Conservation (phyloP, 371 early-diverging fungal species). For the Rhizopus stolonifer region DNA sequence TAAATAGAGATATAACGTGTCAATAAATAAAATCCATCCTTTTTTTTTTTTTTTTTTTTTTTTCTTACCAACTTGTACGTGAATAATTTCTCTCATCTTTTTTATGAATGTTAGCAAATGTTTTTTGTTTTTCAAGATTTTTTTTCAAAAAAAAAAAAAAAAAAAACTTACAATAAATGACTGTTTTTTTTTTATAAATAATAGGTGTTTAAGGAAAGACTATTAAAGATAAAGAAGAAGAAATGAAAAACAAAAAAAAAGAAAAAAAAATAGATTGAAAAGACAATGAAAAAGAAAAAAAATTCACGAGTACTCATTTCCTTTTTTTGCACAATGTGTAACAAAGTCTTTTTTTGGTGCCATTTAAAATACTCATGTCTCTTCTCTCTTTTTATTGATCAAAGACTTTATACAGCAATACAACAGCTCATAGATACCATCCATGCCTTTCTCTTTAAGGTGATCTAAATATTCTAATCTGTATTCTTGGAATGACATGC, state of each 20-base stretch:
- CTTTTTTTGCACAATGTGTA: constrained; percentile 7
- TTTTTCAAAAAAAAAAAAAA: neutral
- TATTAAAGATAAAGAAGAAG: neutral
- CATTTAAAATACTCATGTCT: constrained; percentile 3
- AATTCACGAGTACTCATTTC: constrained; percentile 21
- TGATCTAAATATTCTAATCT: constrained; percentile 50
- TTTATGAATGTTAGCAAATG: neutral
- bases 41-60: constrained; percentile 4
- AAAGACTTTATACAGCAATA: constrained; percentile 47
- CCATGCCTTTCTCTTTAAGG: constrained; percentile 42
- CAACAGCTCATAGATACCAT: constrained; percentile 48
- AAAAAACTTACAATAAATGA: neutral
- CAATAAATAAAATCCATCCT: too few relatives aligned
- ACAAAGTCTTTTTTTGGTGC: neutral
- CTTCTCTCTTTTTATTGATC: constrained; percentile 14
- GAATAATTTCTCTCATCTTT: constrained; percentile 98
- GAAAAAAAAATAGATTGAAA: constrained; percentile 1
- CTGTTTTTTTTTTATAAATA: neutral
- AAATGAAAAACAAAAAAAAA: constrained; percentile 6
- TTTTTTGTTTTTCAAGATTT: too few relatives aligned
- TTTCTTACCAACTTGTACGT: constrained; percentile 90
- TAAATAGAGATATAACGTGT: constrained; percentile 6
- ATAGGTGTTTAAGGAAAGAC: constrained; percentile 11
- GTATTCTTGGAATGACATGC: constrained; percentile 45
- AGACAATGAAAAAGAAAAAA: constrained; percentile 6